Percentiles rank a stretch among this genome's conserved stretches.
Conservation (phyloP, 2,329 filamentous ascomycete species). For the Periconia sp. region DNA sequence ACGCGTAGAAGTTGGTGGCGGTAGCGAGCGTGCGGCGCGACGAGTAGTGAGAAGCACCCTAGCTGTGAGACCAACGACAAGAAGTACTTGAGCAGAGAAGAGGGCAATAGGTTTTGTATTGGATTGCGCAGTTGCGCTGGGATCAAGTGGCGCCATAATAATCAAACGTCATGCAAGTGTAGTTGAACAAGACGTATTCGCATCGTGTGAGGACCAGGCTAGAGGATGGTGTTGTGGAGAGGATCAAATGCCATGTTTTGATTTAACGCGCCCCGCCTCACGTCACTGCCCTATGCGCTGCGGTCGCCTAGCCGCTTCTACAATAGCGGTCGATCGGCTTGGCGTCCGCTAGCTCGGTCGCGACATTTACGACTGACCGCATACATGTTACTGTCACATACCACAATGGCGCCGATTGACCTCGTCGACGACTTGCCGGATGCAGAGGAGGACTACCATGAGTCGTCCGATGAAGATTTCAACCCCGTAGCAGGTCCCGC, state of each 20-base stretch:
- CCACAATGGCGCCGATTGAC: slow-evolving; percentile 34
- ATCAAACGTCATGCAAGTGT: not conserved
- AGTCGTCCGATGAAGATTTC: slow-evolving; percentile 74
- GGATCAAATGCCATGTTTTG: slow-evolving; percentile 27
- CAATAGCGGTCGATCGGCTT: slow-evolving; percentile 24
- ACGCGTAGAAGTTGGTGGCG: slow-evolving; percentile 43
- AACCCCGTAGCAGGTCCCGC: slow-evolving; percentile 68
- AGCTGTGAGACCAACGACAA: slow-evolving; percentile 37
- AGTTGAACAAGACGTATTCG: too few species aligned
- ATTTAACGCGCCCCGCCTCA: slow-evolving; percentile 31
- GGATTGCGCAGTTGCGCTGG: slow-evolving; percentile 32
- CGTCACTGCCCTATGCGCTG: slow-evolving; percentile 7
- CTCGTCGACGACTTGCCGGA: slow-evolving; percentile 36
- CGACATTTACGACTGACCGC: not conserved
- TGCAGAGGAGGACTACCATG: slow-evolving; percentile 59
- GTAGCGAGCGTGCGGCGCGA: slow-evolving; percentile 37
- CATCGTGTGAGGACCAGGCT: too few species aligned
- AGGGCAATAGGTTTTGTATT: slow-evolving; percentile 41
- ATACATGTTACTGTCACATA: too few species aligned
- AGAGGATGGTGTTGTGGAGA: slow-evolving; percentile 6
- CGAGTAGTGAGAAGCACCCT: slow-evolving; percentile 36
- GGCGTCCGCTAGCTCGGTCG: slow-evolving; percentile 6
- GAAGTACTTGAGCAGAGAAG: slow-evolving; percentile 37
- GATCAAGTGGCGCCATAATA: slow-evolving; percentile 45
- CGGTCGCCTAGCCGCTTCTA: slow-evolving; percentile 8